Percentiles rank a stretch among this genome's conserved stretches.
These are phyloP conservation scores for Gigaspora rosea DNA, from an alignment of 192 early-diverging fungal genomes.

Conservation along the genomic window DNA sequence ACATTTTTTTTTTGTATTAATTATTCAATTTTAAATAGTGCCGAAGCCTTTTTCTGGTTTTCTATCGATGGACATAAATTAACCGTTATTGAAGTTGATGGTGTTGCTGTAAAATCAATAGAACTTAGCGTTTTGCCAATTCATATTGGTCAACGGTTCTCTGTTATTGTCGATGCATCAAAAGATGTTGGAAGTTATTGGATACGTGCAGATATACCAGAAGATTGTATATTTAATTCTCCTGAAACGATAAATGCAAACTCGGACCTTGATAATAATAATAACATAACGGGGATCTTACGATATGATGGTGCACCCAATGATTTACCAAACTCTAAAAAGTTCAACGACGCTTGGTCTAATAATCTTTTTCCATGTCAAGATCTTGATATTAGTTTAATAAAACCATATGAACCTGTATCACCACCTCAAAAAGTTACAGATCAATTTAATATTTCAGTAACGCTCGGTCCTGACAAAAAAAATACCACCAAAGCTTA, in stretches of 20 bases:
- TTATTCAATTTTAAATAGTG: slow-evolving; percentile 32
- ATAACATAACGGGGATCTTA: neutral
- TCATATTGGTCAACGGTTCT: slow-evolving; percentile 30
- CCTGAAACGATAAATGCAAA: neutral
- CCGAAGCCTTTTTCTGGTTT: slow-evolving; percentile 61
- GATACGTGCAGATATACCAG: slow-evolving; percentile 23
- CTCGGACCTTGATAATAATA: slow-evolving; percentile 26
- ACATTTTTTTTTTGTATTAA: neutral
- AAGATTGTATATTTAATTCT: neutral
- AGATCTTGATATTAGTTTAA: slow-evolving; percentile 39
- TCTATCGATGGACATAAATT: slow-evolving; percentile 70
- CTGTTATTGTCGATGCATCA: slow-evolving; percentile 21
- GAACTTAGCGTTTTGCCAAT: neutral
- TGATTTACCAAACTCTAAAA: slow-evolving; percentile 2
- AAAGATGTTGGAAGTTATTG: slow-evolving; percentile 25
- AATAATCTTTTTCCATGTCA: slow-evolving; percentile 33
- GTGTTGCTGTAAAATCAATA: slow-evolving; percentile 40
- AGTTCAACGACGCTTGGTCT: neutral
- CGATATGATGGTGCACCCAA: slow-evolving; percentile 1
- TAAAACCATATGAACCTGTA: slow-evolving; percentile 29
- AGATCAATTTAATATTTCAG: neutral
- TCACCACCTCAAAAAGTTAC: slow-evolving; percentile 12
- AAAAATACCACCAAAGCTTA: too few species aligned
- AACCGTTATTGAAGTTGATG: slow-evolving; percentile 71
- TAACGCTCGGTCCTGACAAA: slow-evolving; percentile 25